These are phyloP conservation scores for Panus rudis DNA, from an alignment of 768 basidiomycete species.

Conservation along the genomic window DNA sequence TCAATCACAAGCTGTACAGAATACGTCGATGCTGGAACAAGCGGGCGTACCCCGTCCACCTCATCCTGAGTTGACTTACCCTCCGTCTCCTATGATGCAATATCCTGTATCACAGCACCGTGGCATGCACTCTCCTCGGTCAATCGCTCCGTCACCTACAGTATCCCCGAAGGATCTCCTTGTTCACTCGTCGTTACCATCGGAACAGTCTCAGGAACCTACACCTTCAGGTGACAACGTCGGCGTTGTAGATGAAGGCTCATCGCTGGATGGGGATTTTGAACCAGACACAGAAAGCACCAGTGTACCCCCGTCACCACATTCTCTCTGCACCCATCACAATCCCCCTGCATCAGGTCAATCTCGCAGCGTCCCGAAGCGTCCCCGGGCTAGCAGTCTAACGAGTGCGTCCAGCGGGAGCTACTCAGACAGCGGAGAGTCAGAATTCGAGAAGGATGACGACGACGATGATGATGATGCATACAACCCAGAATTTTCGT, in stretches of 20 bases:
- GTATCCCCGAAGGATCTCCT: background rate
- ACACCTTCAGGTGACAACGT: background rate
- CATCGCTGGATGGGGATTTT: background rate
- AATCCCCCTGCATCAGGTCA: background rate
- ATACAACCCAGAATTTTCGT: slow-evolving; percentile 2
- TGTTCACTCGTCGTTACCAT: background rate
- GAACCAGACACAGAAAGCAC: background rate
- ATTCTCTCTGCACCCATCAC: background rate
- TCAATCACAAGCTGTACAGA: background rate
- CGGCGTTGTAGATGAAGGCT: background rate
- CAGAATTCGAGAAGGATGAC: slow-evolving; percentile 7
- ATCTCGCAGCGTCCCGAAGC: background rate
- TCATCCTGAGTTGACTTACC: background rate
- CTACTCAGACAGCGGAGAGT: slow-evolving; percentile 9
- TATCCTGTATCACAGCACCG: background rate
- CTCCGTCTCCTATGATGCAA: background rate
- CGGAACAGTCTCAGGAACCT: background rate
- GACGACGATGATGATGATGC: slow-evolving; percentile 9
- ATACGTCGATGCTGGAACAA: background rate
- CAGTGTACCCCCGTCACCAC: too few relatives aligned
- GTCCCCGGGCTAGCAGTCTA: background rate
- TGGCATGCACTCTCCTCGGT: background rate
- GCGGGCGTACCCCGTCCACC: background rate
- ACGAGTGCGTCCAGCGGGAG: background rate
- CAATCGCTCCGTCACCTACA: background rate